Evolutionary conservation across 176 grass and related monocot genomes (phyloP).

Genomic region (Phragmites australis): DNA sequence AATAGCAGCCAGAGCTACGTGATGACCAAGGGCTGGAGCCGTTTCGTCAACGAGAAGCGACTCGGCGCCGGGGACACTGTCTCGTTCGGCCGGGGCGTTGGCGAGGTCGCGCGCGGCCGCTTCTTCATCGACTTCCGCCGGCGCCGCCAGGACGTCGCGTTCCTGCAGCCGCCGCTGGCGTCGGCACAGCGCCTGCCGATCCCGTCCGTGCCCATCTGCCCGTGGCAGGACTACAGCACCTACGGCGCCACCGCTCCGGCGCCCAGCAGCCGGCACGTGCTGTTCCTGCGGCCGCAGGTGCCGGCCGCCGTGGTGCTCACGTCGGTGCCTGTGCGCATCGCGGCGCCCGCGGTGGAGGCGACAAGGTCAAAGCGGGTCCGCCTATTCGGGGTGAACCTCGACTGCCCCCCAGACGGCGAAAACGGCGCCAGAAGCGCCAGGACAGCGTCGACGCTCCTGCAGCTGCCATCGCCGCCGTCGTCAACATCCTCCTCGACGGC

Average conservation of each 20-base stretch:
- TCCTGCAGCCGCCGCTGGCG: conserved; percentile 34
- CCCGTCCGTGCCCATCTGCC: conserved; percentile 46
- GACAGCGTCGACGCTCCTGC: conserved; percentile 22
- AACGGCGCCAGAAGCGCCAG: neutral
- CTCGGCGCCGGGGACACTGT: conserved; percentile 92
- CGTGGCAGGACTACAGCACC: conserved; percentile 40
- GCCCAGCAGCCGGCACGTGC: conserved; percentile 36
- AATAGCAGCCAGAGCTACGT: conserved; percentile 99
- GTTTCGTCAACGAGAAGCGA: conserved; percentile 94
- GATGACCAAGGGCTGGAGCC: conserved; percentile 99
- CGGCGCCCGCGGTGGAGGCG: conserved; percentile 17
- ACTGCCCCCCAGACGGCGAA: conserved; percentile 28
- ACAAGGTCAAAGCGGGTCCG: conserved; percentile 58
- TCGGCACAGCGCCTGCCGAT: conserved; percentile 28
- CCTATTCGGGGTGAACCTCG: conserved; percentile 89
- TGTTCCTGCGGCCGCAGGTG: conserved; percentile 61
- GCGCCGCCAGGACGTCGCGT: conserved; percentile 37
- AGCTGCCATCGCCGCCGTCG: conserved; percentile 38
- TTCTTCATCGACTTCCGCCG: conserved; percentile 91
- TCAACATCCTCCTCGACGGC: conserved; percentile 56
- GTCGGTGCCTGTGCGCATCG: conserved; percentile 52
- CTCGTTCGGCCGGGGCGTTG: conserved; percentile 55
- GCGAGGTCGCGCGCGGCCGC: conserved; percentile 36
- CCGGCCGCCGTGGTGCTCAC: conserved; percentile 61
- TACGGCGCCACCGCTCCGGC: neutral